A percentile compares a stretch with the other conserved stretches of the same genome.
Conservation (phyloP, 371 early-diverging fungal genomes). For the Paraphysoderma sedebokerense region DNA sequence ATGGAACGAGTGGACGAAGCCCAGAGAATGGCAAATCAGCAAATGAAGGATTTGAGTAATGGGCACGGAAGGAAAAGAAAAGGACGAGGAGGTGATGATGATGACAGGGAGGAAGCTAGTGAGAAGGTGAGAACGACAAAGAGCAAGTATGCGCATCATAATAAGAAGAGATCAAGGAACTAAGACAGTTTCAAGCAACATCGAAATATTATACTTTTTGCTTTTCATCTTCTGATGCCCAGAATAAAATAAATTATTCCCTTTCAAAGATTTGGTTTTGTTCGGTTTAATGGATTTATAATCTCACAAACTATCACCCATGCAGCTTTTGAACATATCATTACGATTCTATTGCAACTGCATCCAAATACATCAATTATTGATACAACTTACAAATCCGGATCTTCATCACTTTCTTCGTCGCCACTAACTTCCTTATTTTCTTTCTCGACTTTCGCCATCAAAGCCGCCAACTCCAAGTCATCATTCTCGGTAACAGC, state of each 20-base stretch:
- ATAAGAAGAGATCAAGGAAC: not conserved
- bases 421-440: constrained; percentile 89
- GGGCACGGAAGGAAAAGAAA: not conserved
- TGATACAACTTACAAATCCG: too few species aligned
- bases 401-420: constrained; percentile 37
- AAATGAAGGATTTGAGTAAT: not conserved
- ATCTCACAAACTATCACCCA: too few species aligned
- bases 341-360: too few species aligned
- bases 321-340: too few species aligned
- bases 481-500: constrained; percentile 89
- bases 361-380: too few species aligned
- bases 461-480: constrained; percentile 75
- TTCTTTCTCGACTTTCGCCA: constrained; percentile 85
- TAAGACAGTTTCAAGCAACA: not conserved
- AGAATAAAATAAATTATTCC: not conserved
- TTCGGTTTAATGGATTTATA: too few species aligned
- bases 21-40: constrained; percentile 47
- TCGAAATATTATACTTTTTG: not conserved
- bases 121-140: not conserved
- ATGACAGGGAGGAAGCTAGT: not conserved
- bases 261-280: too few species aligned
- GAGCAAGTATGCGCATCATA: not conserved
- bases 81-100: not conserved
- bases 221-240: not conserved
- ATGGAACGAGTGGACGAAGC: constrained; percentile 90